A percentile compares a stretch with the other conserved stretches of the same genome.
Evolutionary conservation across 2,329 filamentous ascomycete genomes (phyloP).

Genomic region (Pestalotiopsis sp.): DNA sequence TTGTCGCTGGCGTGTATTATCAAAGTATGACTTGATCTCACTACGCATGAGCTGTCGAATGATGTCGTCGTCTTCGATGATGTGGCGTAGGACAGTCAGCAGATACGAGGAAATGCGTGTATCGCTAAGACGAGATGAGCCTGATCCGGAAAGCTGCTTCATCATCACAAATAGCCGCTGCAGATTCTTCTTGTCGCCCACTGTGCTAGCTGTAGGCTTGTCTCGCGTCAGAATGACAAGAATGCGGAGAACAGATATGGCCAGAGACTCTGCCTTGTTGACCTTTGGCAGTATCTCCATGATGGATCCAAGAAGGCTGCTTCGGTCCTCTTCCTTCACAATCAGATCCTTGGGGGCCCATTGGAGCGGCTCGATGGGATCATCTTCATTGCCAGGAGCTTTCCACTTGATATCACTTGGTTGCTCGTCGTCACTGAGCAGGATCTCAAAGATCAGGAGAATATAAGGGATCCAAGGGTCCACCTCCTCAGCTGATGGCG

Average conservation of each 20-base stretch:
- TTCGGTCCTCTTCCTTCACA: conserved; percentile 67
- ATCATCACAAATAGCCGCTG: conserved; percentile 93
- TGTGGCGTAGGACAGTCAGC: conserved; percentile 86
- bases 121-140: conserved; percentile 71
- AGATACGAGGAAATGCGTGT: conserved; percentile 62
- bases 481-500: conserved; percentile 73
- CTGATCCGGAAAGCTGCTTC: conserved; percentile 82
- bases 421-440: conserved; percentile 87
- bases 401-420: conserved; percentile 76
- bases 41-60: conserved; percentile 89
- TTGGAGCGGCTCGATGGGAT: conserved; percentile 54
- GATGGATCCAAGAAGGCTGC: conserved; percentile 74
- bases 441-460: conserved; percentile 83
- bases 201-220: conserved; percentile 70
- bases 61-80: conserved; percentile 91
- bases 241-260: conserved; percentile 80
- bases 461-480: conserved; percentile 93
- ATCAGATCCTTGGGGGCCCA: conserved; percentile 63
- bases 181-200: conserved; percentile 88
- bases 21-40: conserved; percentile 82
- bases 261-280: conserved; percentile 83
- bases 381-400: conserved; percentile 51
- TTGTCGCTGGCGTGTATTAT: conserved; percentile 56
- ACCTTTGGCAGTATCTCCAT: conserved; percentile 83
- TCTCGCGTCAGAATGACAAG: conserved; percentile 86